Conservation (phyloP, 306 rosid genomes). For the Vigna nakashimae region DNA sequence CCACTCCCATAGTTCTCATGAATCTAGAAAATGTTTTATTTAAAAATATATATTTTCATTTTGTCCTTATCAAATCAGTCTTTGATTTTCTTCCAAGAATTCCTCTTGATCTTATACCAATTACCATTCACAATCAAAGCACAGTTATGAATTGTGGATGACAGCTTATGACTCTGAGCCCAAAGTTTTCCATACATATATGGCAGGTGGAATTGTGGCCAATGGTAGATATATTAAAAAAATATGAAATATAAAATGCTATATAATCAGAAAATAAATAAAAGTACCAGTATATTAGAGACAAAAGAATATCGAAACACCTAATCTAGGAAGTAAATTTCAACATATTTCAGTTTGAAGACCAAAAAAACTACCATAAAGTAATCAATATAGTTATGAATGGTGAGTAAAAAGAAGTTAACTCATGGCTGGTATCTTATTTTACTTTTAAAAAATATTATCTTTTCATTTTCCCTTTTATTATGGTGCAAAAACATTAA, state of each 20-base stretch:
- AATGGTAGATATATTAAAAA: not conserved
- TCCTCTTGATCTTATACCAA: constrained; percentile 35
- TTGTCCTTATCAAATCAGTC: constrained; percentile 2
- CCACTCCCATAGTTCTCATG: not conserved
- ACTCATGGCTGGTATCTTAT: not conserved
- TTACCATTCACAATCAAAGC: constrained; percentile 9
- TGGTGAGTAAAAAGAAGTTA: no score
- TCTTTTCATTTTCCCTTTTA: not conserved
- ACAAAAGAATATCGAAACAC: not conserved
- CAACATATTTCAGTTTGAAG: not conserved
- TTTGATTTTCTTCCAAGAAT: constrained; percentile 19
- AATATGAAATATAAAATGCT: not conserved
- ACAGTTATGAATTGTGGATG: not conserved
- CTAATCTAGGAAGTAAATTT: not conserved
- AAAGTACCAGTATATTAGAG: not conserved
- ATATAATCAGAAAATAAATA: not conserved
- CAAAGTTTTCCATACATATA: not conserved
- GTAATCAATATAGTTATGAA: not conserved
- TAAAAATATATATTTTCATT: constrained; percentile 12
- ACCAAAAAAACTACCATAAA: not conserved
- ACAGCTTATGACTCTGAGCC: not conserved
- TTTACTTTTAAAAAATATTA: not conserved
- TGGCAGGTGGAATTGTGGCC: not conserved
- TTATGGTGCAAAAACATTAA: not conserved
- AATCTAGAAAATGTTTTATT: constrained; percentile 24